Base-by-base conservation (phyloP, 225 moss, liverwort and hornwort genomes). In the Pseudisothecium myosuroides region DNA sequence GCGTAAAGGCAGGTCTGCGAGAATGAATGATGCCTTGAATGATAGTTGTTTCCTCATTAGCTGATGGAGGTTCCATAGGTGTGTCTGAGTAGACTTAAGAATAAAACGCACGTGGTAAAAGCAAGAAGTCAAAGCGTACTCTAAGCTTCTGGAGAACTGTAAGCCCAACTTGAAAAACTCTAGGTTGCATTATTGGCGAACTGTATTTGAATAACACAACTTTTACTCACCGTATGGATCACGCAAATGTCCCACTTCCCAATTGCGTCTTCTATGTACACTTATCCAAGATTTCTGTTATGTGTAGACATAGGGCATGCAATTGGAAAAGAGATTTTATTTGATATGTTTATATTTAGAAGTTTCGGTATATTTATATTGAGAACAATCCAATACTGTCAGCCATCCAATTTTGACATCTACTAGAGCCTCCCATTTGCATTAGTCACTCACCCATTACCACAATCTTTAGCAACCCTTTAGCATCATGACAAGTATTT, bases 321-420 rank as follows among this genome's bases (percentile, higher is more conserved):
- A 49, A 31, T 31, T 75, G 4, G 31, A 19, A 29, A 29, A 75
- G 49, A 75, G 31, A 75, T 32, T 12, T 3, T 50, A 7, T 49
- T 49, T 49, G 20, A 75, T 20, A 49, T 7, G 1, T 1, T 31
- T 12, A 12, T 2, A 7, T 75, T 49, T 0, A 19, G 0, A 75
- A 20, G 32, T 50, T 2, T 75, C 49, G 32, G 19, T 4, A 75
- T 18, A 7, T 75, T 32, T 31, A 12, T 49, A 2, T 0, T 19
- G 4, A 22, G 7, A 68, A n/a, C 7, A 68, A 7, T 0, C n/a
- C 13, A n/a, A n/a, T 68, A 22, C 1, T 0, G 0, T n/a, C 2
- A 68, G 2, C n/a, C 22, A n/a, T 4, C 4, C 13, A n/a, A 68
- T n/a, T 68, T 0, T 0, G 0, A n/a, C 13, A 68, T 68, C 12